Evolutionary conservation across 495 filamentous ascomycete species (phyloP).

Genomic region (Bathelium albidoporum): DNA sequence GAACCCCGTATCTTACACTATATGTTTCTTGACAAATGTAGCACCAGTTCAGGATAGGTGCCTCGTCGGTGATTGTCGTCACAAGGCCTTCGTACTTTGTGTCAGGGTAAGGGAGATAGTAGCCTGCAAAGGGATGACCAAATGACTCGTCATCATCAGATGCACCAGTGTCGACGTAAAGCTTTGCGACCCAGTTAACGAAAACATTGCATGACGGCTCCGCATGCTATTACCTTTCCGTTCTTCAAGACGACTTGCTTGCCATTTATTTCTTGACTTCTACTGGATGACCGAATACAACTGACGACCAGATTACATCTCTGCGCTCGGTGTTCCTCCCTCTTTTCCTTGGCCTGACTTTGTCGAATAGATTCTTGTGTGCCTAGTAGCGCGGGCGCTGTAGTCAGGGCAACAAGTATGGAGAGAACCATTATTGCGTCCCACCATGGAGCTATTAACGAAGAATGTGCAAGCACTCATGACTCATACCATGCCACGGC

Average conservation of each 20-base stretch:
- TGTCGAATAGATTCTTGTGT: constrained; percentile 29
- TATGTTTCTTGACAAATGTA: constrained; percentile 26
- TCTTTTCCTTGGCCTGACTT: constrained; percentile 23
- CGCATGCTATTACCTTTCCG: constrained; percentile 14
- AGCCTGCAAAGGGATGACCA: constrained; percentile 24
- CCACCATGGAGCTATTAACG: not conserved
- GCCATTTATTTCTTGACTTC: constrained; percentile 24
- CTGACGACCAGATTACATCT: constrained; percentile 25
- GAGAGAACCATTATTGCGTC: constrained; percentile 21
- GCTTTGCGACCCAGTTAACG: constrained; percentile 10
- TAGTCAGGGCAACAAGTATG: constrained; percentile 21
- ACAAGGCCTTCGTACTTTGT: constrained; percentile 31
- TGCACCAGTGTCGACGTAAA: constrained; percentile 24
- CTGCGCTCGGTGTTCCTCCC: constrained; percentile 28
- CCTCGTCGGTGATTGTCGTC: constrained; percentile 25
- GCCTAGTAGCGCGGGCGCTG: constrained; percentile 25
- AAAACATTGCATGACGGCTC: not conserved
- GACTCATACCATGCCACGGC: not conserved
- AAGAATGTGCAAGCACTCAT: not conserved
- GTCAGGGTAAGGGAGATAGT: constrained; percentile 26
- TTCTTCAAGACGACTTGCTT: constrained; percentile 23
- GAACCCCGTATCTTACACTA: constrained; percentile 27
- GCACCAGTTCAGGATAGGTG: constrained; percentile 29
- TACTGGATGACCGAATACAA: constrained; percentile 20
- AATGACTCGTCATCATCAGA: constrained; percentile 11